phyloP scores from a whole-genome alignment of 352 stramenopile species.

The Phytophthora pini region DNA sequence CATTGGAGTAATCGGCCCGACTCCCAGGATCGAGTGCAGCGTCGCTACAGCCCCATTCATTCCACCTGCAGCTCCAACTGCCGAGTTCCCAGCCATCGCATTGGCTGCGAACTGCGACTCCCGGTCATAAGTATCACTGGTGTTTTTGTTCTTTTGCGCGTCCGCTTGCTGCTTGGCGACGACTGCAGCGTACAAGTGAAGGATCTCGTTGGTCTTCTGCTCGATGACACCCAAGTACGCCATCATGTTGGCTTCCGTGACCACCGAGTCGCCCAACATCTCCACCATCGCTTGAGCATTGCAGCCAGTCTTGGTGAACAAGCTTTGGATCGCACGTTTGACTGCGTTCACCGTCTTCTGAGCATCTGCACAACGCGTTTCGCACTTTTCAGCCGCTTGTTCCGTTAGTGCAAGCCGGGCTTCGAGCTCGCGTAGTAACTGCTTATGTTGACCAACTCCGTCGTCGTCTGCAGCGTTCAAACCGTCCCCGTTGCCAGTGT shows the following conservation, averaged over 20 bases:
- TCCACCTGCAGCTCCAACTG: conserved; percentile 22
- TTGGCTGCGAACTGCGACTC: conserved; percentile 48
- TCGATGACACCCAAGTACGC: conserved; percentile 95
- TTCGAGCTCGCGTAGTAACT: conserved; percentile 91
- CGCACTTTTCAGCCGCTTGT: conserved; percentile 89
- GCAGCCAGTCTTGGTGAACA: conserved; percentile 88
- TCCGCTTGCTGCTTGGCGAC: conserved; percentile 52
- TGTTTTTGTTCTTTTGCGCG: conserved; percentile 37
- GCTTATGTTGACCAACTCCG: conserved; percentile 89
- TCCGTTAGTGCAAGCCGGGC: conserved; percentile 78
- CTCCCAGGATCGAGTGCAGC: conserved; percentile 79
- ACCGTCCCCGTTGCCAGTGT: conserved; percentile 81
- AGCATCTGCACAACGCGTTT: conserved; percentile 89
- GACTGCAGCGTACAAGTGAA: conserved; percentile 86
- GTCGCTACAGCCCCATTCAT: conserved; percentile 32
- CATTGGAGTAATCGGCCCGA: conserved; percentile 90
- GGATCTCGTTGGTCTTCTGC: conserved; percentile 93
- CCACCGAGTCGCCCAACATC: conserved; percentile 82
- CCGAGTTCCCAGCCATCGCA: conserved; percentile 15
- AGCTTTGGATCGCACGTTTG: conserved; percentile 80
- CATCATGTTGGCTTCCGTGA: conserved; percentile 96
- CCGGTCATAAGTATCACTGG: conserved; percentile 47
- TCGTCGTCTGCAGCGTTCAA: conserved; percentile 62
- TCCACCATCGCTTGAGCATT: conserved; percentile 84
- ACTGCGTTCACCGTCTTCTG: conserved; percentile 91